These are phyloP conservation scores for Scytalidium lignicola DNA, from an alignment of 2,329 filamentous ascomycete genomes.

Conservation along the genomic window DNA sequence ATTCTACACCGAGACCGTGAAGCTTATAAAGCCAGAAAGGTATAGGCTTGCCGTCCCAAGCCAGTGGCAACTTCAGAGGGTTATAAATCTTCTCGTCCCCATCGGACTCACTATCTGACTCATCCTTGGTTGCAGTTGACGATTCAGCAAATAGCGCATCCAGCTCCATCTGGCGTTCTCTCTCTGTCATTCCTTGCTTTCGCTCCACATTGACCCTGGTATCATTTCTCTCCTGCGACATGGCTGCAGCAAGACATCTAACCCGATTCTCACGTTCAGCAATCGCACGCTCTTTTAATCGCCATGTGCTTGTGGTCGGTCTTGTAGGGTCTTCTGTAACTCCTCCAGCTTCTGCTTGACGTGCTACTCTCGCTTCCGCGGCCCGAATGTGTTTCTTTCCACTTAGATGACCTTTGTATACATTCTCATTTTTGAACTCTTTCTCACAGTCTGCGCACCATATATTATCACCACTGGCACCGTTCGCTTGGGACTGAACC, in stretches of 20 bases:
- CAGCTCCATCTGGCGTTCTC: conserved; percentile 88
- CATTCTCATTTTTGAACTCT: conserved; percentile 91
- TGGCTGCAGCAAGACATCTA: conserved; percentile 71
- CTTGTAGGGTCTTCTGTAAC: conserved; percentile 20
- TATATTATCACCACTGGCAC: conserved; percentile 54
- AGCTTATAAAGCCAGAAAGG: conserved; percentile 98
- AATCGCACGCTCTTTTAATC: conserved; percentile 82
- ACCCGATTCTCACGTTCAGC: conserved; percentile 85
- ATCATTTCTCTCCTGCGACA: conserved; percentile 83
- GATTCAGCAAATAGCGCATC: conserved; percentile 73
- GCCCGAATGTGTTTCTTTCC: conserved; percentile 93
- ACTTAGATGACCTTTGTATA: conserved; percentile 82
- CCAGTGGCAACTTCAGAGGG: conserved; percentile 88
- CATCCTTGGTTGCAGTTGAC: conserved; percentile 32
- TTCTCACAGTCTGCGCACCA: conserved; percentile 93
- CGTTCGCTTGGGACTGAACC: conserved; percentile 14
- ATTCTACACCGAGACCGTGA: conserved; percentile 91
- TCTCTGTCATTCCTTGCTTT: conserved; percentile 94
- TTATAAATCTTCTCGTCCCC: conserved; percentile 92
- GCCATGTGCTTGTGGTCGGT: conserved; percentile 29
- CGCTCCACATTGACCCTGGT: conserved; percentile 94
- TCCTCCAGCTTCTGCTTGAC: conserved; percentile 34
- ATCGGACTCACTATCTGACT: conserved; percentile 64
- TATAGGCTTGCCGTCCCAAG: conserved; percentile 98
- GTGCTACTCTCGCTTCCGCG: conserved; percentile 57